Conservation (phyloP, 169 alveolate species). For the Plasmodium reichenowi region DNA sequence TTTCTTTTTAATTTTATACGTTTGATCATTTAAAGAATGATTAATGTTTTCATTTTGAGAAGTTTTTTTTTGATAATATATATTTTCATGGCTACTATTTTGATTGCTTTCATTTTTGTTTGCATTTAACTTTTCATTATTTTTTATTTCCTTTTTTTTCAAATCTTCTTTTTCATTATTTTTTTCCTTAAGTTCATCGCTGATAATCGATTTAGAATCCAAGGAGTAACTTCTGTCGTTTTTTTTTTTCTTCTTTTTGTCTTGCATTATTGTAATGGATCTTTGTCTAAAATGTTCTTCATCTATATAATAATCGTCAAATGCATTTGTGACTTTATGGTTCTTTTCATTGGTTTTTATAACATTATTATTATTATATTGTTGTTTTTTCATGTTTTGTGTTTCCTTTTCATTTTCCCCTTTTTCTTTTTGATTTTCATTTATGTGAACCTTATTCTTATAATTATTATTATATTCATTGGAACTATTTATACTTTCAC, state of each 20-base stretch:
- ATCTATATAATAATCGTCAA: slow-evolving; percentile 21
- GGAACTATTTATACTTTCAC: slow-evolving; percentile 13
- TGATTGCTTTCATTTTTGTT: neutral
- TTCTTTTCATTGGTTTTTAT: slow-evolving; percentile 14
- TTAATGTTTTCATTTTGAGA: slow-evolving; percentile 14
- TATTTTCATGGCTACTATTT: slow-evolving; percentile 4
- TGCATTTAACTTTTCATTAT: neutral
- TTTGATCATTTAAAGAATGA: slow-evolving; percentile 32
- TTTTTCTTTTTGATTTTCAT: slow-evolving; percentile 20
- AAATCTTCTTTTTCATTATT: slow-evolving; percentile 2
- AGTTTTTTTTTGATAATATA: slow-evolving; percentile 1
- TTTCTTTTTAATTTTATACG: slow-evolving; percentile 11
- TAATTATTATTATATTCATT: slow-evolving; percentile 3
- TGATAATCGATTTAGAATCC: too few species aligned
- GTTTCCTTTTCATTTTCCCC: slow-evolving; percentile 4
- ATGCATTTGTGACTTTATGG: neutral
- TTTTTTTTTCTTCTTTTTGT: slow-evolving; percentile 7
- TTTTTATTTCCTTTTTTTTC: slow-evolving; percentile 9
- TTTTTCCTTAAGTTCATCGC: slow-evolving; percentile 5
- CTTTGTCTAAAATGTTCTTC: slow-evolving; percentile 2
- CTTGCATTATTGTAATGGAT: neutral
- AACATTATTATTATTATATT: slow-evolving; percentile 10
- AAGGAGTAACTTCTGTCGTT: neutral
- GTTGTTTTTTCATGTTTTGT: slow-evolving; percentile 13
- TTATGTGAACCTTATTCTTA: neutral